A percentile compares a stretch with the other conserved stretches of the same genome.
Conservation (phyloP, 2,329 filamentous ascomycete species). For the Coleophoma eucalyptorum region DNA sequence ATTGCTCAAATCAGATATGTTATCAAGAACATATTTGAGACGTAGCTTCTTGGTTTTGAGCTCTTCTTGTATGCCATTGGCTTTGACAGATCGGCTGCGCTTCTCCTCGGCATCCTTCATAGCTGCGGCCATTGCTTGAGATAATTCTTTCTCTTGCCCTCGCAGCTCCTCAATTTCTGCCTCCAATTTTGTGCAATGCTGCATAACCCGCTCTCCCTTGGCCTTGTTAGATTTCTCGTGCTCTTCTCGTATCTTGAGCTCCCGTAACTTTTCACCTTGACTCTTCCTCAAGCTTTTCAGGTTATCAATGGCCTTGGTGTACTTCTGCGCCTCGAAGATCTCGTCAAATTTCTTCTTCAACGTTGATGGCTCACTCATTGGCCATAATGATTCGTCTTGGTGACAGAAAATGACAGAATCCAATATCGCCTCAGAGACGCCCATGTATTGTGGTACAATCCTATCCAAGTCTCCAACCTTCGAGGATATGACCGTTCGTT, state of each 20-base stretch:
- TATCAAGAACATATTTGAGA: slow-evolving; percentile 65
- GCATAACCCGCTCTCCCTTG: slow-evolving; percentile 69
- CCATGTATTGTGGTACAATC: slow-evolving; percentile 80
- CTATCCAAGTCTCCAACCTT: slow-evolving; percentile 77
- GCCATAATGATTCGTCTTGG: slow-evolving; percentile 97
- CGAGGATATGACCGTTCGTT: slow-evolving; percentile 74
- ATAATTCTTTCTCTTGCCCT: slow-evolving; percentile 54
- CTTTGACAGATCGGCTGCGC: slow-evolving; percentile 69
- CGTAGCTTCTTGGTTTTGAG: slow-evolving; percentile 75
- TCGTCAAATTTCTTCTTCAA: slow-evolving; percentile 96
- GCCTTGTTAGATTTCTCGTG: slow-evolving; percentile 83
- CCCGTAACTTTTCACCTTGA: slow-evolving; percentile 70
- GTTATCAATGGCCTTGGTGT: slow-evolving; percentile 95
- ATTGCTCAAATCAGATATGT: slow-evolving; percentile 67
- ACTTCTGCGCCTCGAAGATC: slow-evolving; percentile 96
- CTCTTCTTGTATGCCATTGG: slow-evolving; percentile 69
- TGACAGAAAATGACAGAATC: slow-evolving; percentile 98
- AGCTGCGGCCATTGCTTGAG: slow-evolving; percentile 57
- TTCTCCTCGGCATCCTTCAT: slow-evolving; percentile 54
- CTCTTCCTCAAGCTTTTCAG: slow-evolving; percentile 84
- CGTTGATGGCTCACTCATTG: slow-evolving; percentile 79
- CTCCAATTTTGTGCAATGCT: slow-evolving; percentile 60
- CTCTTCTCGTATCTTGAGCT: slow-evolving; percentile 70
- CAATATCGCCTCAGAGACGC: slow-evolving; percentile 84
- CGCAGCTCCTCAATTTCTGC: slow-evolving; percentile 61